Evolutionary conservation across 768 basidiomycete species (phyloP).

Genomic region (Suillus ampliporus): DNA sequence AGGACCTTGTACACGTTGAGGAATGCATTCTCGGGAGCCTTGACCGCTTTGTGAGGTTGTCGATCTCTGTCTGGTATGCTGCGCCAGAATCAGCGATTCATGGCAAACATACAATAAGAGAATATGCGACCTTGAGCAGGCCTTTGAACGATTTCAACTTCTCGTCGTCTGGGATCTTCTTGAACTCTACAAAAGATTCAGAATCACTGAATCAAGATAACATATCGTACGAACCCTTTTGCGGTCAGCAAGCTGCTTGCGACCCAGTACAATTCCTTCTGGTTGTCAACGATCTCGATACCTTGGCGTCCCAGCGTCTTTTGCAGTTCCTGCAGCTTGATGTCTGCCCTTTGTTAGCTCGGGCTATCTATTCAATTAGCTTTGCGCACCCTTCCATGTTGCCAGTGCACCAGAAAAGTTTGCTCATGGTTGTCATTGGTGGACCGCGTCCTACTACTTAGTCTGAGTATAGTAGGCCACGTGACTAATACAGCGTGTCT

Average conservation of each 20-base stretch:
- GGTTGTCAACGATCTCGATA: slow-evolving; percentile 95
- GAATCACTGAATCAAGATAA: background rate
- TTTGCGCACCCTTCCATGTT: slow-evolving; percentile 84
- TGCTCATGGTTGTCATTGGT: slow-evolving; percentile 65
- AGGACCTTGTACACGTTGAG: slow-evolving; percentile 94
- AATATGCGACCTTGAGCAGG: slow-evolving; percentile 67
- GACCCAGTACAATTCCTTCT: slow-evolving; percentile 94
- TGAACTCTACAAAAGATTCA: slow-evolving; percentile 73
- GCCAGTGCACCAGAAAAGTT: slow-evolving; percentile 93
- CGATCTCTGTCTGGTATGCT: slow-evolving; percentile 98
- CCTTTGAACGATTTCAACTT: slow-evolving; percentile 89
- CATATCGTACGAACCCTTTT: slow-evolving; percentile 72
- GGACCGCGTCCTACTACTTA: background rate
- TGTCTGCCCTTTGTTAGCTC: slow-evolving; percentile 53
- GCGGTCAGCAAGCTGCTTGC: slow-evolving; percentile 93
- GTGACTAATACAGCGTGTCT: too few relatives aligned
- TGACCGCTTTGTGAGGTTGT: slow-evolving; percentile 90
- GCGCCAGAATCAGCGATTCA: background rate
- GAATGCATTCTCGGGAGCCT: slow-evolving; percentile 93
- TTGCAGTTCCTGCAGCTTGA: slow-evolving; percentile 89
- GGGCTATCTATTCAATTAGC: background rate
- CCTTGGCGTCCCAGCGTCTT: slow-evolving; percentile 91
- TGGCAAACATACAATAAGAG: slow-evolving; percentile 8
- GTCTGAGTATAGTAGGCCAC: background rate
- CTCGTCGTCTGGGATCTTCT: slow-evolving; percentile 89